phyloP scores from a whole-genome alignment of 148 eudicot genomes.

The Rhododendron griersonianum region DNA sequence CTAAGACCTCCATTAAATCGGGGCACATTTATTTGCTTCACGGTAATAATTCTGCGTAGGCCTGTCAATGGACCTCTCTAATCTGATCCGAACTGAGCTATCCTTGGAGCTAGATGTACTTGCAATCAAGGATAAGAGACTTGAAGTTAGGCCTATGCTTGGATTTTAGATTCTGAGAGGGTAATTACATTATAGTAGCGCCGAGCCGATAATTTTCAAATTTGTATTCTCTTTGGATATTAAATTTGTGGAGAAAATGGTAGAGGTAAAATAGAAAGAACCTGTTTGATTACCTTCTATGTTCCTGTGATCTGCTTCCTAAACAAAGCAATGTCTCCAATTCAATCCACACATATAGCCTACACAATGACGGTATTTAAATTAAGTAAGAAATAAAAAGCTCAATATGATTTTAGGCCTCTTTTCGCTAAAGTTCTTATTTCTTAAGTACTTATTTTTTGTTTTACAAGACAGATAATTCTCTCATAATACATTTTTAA shows the following conservation, averaged over 20 bases:
- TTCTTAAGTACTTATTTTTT: no score
- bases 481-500: no score
- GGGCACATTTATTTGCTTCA: not conserved
- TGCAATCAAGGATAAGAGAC: not conserved
- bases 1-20: not conserved
- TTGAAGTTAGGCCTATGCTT: not conserved
- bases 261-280: not conserved
- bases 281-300: not conserved
- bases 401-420: not conserved
- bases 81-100: not conserved
- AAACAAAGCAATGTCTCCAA: not conserved
- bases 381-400: not conserved
- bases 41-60: not conserved
- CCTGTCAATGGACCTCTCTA: no score
- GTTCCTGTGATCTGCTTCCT: not conserved
- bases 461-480: no score
- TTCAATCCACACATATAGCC: not conserved
- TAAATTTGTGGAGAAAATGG: not conserved
- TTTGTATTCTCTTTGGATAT: not conserved
- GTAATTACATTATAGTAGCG: not conserved
- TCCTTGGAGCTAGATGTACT: not conserved
- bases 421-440: no score
- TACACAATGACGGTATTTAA: not conserved
- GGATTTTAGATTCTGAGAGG: not conserved
- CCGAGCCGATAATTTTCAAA: not conserved